Base-by-base conservation (phyloP, 2,329 filamentous ascomycete genomes). In the Meredithiella fracta region DNA sequence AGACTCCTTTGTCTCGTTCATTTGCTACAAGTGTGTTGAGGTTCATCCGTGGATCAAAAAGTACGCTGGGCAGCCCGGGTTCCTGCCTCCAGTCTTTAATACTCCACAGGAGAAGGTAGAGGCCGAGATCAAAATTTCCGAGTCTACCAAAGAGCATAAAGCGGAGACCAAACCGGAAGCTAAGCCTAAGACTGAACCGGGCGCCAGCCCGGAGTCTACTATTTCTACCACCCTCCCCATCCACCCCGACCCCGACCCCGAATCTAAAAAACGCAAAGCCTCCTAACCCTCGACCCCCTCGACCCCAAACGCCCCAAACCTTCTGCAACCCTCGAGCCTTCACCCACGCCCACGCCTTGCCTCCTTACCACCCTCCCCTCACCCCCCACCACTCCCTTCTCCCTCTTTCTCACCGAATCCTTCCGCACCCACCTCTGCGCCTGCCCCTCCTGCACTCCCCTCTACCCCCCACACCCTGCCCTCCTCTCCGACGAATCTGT, bases 11-110 rank as follows among this genome's bases (percentile, higher is more conserved):
- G 88, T 94, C 54, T 80, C 83, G 26, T 85, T 97, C 64, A 77
- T 98, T 38, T 98, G 92, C 72, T 95, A 92, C 72, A 94, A 94
- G 65, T 98, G 92, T 63, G 77, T 94, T 14, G 82, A 90, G 42
- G 80, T 88, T 1, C 80, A 89, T 62, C 86, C 89, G 0, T 98
- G 92, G 92, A 83, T 97, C 67, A 94, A 91, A 70, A 74, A 75
- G 60, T 97, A 97, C 65, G 89, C 86, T 4, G 84, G 85, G 1
- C 79, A 85, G 0, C 65, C 79, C 0, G 89, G 90, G 0, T 97
- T 98, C 64, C 72, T 97, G 0, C 73, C 79, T 0, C 77, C 90
- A 0, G 77, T 96, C 0, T 83, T 81, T 59, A 66, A 70, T 5
- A 60, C 65, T 1, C 49, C 63, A 34, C 29, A 34, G 29, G 11